phyloP scores from a whole-genome alignment of 192 early-diverging fungal species.

The Nowakowskiella sp. region DNA sequence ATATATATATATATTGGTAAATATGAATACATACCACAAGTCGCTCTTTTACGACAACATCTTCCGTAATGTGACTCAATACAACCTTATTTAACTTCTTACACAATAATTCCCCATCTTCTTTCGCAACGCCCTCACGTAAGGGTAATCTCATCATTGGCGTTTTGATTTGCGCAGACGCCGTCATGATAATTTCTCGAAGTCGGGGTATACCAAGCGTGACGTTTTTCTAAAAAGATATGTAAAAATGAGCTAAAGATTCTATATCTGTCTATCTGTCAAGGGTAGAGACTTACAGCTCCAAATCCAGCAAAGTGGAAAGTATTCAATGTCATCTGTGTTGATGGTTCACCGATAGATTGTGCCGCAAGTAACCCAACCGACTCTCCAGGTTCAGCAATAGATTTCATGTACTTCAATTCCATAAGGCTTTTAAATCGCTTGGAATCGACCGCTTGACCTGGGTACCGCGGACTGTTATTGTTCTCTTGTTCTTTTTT shows the following conservation, averaged over 20 bases:
- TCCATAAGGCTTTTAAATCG: too few relatives aligned
- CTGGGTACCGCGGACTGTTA: too few relatives aligned
- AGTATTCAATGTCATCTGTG: constrained; percentile 99
- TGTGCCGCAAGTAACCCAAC: constrained; percentile 97
- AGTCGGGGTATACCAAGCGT: constrained; percentile 99
- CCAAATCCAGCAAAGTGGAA: constrained; percentile 98
- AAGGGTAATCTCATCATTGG: constrained; percentile 90
- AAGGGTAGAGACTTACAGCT: constrained; percentile 16
- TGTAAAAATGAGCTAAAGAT: constrained; percentile 4
- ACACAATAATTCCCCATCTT: constrained; percentile 57
- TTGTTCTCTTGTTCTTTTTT: too few relatives aligned
- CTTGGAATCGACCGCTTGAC: too few relatives aligned
- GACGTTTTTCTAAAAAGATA: constrained; percentile 72
- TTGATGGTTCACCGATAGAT: constrained; percentile 96
- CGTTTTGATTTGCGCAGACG: constrained; percentile 69
- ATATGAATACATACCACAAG: too few relatives aligned
- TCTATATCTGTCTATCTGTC: neutral
- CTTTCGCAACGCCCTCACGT: constrained; percentile 42
- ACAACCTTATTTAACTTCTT: constrained; percentile 68
- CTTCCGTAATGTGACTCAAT: constrained; percentile 77
- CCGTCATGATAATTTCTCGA: constrained; percentile 99
- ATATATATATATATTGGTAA: too few relatives aligned
- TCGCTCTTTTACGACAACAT: constrained; percentile 73
- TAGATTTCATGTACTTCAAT: constrained; percentile 86
- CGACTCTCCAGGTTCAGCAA: constrained; percentile 95